Percentiles rank a stretch among this genome's conserved stretches.
Evolutionary conservation across 768 basidiomycete species (phyloP).

Genomic region (Podaxis sp.): DNA sequence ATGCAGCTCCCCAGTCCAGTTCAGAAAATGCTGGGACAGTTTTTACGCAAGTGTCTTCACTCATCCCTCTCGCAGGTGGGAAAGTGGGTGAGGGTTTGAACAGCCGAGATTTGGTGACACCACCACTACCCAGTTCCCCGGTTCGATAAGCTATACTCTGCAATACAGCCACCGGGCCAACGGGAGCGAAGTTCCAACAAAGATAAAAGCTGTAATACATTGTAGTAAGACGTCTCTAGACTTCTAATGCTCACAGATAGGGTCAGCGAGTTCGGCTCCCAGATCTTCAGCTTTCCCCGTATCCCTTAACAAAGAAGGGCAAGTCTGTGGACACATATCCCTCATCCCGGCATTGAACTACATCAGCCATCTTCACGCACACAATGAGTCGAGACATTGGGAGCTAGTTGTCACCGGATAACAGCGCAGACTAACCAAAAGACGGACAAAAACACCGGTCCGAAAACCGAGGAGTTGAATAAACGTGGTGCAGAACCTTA

Average conservation of each 20-base stretch:
- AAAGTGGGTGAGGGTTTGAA: not conserved
- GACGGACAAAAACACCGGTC: not conserved
- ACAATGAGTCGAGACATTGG: not conserved
- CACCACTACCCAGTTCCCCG: not conserved
- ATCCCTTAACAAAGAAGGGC: not conserved
- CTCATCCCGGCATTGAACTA: not conserved
- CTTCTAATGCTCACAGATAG: not conserved
- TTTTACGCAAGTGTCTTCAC: not conserved
- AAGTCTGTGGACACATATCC: not conserved
- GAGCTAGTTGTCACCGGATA: not conserved
- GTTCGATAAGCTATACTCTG: not conserved
- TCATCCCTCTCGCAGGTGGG: not conserved
- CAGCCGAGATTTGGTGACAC: not conserved
- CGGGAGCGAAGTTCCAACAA: not conserved
- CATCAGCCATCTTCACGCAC: not conserved
- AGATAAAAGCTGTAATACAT: not conserved
- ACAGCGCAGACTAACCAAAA: not conserved
- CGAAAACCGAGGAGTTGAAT: constrained; percentile 1
- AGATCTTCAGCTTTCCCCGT: not conserved
- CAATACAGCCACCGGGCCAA: not conserved
- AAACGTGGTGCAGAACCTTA: not conserved
- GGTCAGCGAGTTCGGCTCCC: not conserved
- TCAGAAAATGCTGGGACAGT: too few relatives aligned
- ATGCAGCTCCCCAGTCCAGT: not conserved
- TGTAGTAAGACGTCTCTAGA: not conserved